Evolutionary conservation across 805 yeast genomes (phyloP), one percentile per base, ranked within the genome.

Genomic region (Schwanniomyces sp.): DNA sequence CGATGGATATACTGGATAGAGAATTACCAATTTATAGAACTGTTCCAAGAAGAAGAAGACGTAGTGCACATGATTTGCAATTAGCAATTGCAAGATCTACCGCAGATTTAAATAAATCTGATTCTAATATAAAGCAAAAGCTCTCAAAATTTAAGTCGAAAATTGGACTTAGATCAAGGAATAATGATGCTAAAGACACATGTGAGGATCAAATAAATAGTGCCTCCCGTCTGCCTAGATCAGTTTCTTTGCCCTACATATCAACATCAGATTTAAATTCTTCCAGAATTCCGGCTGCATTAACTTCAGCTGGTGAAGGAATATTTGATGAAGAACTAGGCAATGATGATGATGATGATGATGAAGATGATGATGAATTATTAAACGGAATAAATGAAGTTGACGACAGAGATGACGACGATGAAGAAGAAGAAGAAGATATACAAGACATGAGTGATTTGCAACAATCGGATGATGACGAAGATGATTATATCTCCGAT

Each of bases 1-100:
- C 96, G 2, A 72, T 91, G 43, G 97, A 94, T 52, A 61, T 92
- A 18, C 82, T 78, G 29, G 76, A 80, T 40, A 76, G 98, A 41
- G 84, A 81, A 43, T 66, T 82, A 61, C 97, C 96, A 10, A 78
- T 75, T 38, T 90, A 85, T 59, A 77, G 94, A 59, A 84, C 92
- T 0, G 90, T 88, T 12, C 96, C 96, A 5, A 70, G 92, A 52
- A 75, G 94, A 51, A 74, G 91, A 53, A 72, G 89, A 41, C 70
- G 78, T 37, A 62, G 54, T 43, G 48, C 49, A 21, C 42, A 38
- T 24, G 40, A 37, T 21, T 37, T 37, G 14, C 27, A 37, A 24
- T 7, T 37, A 8, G 40, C 40, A n/a, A 37, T 37, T 9, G 27
- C 25, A 9, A 37, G 40, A 37, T 37, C 40, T 7, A 37, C 25